phyloP scores from a whole-genome alignment of 768 basidiomycete genomes.

The Cubamyces lactineus region DNA sequence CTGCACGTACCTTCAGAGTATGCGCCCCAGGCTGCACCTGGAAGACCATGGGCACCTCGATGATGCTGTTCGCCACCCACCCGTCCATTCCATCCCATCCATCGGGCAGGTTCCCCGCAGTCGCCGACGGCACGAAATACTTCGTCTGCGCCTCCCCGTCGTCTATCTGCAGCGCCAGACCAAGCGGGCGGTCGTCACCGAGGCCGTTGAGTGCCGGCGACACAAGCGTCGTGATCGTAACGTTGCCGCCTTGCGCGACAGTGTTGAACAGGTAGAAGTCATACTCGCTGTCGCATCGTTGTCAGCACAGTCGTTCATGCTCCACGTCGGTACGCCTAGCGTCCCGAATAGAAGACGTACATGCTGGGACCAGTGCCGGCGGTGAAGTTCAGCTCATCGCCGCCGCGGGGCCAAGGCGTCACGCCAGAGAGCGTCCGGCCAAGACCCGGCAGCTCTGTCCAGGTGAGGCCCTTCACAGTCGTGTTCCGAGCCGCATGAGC shows the following conservation, averaged over 20 bases:
- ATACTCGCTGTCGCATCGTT: conserved; percentile 50
- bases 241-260: conserved; percentile 43
- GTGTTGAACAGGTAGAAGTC: conserved; percentile 67
- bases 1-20: conserved; percentile 52
- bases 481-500: too few species aligned
- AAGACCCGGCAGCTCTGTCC: too few species aligned
- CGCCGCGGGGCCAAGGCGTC: conserved; percentile 34
- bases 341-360: conserved; percentile 37
- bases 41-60: conserved; percentile 45
- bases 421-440: too few species aligned
- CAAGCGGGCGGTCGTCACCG: conserved; percentile 52
- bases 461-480: too few species aligned
- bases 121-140: conserved; percentile 50
- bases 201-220: conserved; percentile 58
- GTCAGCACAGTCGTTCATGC: neutral
- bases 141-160: conserved; percentile 43
- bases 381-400: conserved; percentile 57
- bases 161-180: conserved; percentile 56
- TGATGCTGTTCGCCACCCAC: conserved; percentile 57
- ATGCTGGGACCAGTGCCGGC: conserved; percentile 65
- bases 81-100: conserved; percentile 53
- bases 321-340: neutral
- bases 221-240: conserved; percentile 51
- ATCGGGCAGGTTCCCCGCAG: conserved; percentile 49
- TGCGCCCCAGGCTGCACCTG: conserved; percentile 54